Conservation (phyloP, 257 asterid species). For the Schizonepeta tenuifolia region DNA sequence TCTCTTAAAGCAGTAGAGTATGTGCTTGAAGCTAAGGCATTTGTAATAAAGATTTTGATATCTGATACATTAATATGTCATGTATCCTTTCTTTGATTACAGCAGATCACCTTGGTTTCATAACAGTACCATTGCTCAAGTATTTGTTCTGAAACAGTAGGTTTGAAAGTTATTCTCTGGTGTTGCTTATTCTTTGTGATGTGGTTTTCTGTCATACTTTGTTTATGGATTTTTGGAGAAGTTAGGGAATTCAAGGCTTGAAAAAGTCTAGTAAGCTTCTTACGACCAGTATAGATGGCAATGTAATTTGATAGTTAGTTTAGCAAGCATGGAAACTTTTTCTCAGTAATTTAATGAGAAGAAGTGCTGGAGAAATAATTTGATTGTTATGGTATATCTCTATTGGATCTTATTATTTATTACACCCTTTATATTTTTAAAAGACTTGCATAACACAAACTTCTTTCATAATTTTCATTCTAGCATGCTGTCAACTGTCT, state of each 20-base stretch:
- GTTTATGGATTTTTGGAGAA: not conserved
- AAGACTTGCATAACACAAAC: too few relatives aligned
- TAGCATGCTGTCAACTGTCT: not conserved
- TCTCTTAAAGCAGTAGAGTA: constrained; percentile 14
- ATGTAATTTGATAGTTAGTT: not conserved
- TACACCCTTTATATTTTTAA: too few relatives aligned
- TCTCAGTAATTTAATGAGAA: not conserved
- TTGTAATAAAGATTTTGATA: not conserved
- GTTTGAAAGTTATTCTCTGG: not conserved
- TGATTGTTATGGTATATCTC: too few relatives aligned
- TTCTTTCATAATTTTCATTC: too few relatives aligned
- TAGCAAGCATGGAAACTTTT: not conserved
- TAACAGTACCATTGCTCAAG: constrained; percentile 5
- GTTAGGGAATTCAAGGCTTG: constrained; percentile 1
- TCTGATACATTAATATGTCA: constrained; percentile 2
- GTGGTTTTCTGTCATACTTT: not conserved
- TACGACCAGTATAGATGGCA: not conserved
- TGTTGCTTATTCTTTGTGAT: not conserved
- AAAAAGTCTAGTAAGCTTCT: not conserved
- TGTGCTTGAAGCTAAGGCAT: constrained; percentile 1
- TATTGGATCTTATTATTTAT: not conserved
- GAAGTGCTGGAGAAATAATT: not conserved
- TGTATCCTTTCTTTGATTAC: constrained; percentile 10
- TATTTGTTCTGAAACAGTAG: constrained; percentile 18
- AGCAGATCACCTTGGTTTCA: not conserved